Conservation (phyloP, 2,329 filamentous ascomycete genomes). For the Alternaria sp. region DNA sequence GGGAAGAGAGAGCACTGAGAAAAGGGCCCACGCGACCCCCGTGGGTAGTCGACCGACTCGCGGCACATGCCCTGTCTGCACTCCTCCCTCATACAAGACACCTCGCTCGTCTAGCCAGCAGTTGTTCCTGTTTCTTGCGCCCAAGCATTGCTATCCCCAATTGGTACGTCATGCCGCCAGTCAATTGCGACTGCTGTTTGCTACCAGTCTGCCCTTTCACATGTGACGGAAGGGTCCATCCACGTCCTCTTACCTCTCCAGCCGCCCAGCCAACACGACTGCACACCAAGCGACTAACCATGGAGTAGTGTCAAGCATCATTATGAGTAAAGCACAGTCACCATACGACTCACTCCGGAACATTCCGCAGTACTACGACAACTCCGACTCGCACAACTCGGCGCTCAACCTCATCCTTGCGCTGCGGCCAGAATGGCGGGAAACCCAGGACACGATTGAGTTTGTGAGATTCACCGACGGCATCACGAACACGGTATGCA, state of each 20-base stretch:
- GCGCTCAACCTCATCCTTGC: constrained; percentile 80
- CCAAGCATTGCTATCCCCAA: constrained; percentile 1
- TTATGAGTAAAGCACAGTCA: constrained; percentile 39
- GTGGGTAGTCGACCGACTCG: constrained; percentile 12
- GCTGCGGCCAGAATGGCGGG: constrained; percentile 83
- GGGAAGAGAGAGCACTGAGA: constrained; percentile 7
- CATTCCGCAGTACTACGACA: constrained; percentile 82
- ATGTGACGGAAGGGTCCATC: constrained; percentile 14
- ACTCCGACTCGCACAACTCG: constrained; percentile 77
- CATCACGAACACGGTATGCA: constrained; percentile 88
- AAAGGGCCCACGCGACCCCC: constrained; percentile 30
- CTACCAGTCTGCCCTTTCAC: constrained; percentile 16
- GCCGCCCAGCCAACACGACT: constrained; percentile 5
- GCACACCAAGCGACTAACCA: constrained; percentile 13
- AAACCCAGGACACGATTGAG: constrained; percentile 75
- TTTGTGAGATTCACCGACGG: constrained; percentile 95
- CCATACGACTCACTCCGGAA: constrained; percentile 54
- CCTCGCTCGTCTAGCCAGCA: constrained; percentile 3
- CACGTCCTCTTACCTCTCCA: constrained; percentile 5
- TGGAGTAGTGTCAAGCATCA: constrained; percentile 19
- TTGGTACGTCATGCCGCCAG: constrained; percentile 7
- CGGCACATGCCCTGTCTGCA: constrained; percentile 10
- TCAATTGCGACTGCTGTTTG: constrained; percentile 2
- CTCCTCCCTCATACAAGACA: not conserved
- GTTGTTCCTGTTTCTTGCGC: not conserved